Evolutionary conservation across 371 early-diverging fungal species (phyloP).

Genomic region (Rhizopus delemar): DNA sequence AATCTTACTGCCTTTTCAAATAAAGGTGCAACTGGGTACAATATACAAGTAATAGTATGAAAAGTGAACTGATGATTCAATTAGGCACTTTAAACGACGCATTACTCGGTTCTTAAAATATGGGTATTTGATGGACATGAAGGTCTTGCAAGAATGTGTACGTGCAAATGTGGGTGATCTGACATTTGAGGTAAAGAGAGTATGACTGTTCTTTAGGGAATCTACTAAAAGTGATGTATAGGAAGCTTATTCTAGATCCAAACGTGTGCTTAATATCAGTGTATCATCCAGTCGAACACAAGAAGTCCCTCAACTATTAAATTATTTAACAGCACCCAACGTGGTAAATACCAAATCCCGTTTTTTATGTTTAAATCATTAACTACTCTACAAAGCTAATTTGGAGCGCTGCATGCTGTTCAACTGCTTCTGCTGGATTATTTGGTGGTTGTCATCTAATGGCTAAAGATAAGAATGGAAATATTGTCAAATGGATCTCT

Average conservation of each 20-base stretch:
- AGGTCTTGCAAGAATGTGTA: slow-evolving; percentile 69
- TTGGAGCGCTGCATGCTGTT: slow-evolving; percentile 73
- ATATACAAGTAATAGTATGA: not conserved
- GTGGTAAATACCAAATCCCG: slow-evolving; percentile 51
- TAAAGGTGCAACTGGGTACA: slow-evolving; percentile 49
- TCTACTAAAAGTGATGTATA: slow-evolving; percentile 14
- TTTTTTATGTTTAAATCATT: not conserved
- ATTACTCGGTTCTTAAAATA: slow-evolving; percentile 51
- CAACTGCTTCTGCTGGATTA: slow-evolving; percentile 63
- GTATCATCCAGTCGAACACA: slow-evolving; percentile 68
- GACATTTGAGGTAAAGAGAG: slow-evolving; percentile 61
- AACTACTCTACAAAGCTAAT: slow-evolving; percentile 47
- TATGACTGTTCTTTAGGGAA: not conserved
- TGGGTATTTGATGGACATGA: slow-evolving; percentile 66
- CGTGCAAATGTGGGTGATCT: slow-evolving; percentile 69
- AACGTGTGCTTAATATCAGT: slow-evolving; percentile 71
- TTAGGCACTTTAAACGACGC: slow-evolving; percentile 57
- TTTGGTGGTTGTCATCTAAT: slow-evolving; percentile 63
- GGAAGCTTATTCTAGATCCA: slow-evolving; percentile 68
- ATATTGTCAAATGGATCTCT: slow-evolving; percentile 65
- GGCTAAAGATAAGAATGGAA: slow-evolving; percentile 69
- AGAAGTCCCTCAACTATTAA: slow-evolving; percentile 72
- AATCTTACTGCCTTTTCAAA: slow-evolving; percentile 65
- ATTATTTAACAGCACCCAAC: slow-evolving; percentile 76
- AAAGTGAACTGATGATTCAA: not conserved